Evolutionary conservation across 1,139 yeast species (phyloP).

Genomic region (Martiniozyma asiatica): DNA sequence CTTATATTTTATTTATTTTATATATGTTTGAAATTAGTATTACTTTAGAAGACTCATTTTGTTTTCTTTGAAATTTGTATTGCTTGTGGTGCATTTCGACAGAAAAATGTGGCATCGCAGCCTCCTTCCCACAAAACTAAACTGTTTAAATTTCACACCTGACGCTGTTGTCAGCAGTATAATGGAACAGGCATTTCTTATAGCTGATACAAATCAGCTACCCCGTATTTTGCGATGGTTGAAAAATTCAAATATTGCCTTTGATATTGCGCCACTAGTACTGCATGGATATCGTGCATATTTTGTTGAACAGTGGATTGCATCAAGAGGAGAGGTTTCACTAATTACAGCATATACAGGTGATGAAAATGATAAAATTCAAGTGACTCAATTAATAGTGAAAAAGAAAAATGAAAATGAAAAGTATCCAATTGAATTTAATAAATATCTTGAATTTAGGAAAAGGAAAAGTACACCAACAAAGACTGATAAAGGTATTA

Average conservation of each 20-base stretch:
- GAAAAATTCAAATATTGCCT: background rate
- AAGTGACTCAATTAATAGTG: background rate
- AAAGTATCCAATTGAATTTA: conserved; percentile 47
- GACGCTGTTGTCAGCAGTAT: too few species aligned
- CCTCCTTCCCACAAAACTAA: too few species aligned
- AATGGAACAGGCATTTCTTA: background rate
- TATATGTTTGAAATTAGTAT: too few species aligned
- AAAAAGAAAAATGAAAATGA: background rate
- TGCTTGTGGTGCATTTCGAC: too few species aligned
- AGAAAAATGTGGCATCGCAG: too few species aligned
- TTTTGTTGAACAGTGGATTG: conserved; percentile 89
- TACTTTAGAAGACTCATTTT: too few species aligned
- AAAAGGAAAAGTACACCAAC: conserved; percentile 23
- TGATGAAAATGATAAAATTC: conserved; percentile 47
- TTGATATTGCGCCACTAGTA: conserved; percentile 26
- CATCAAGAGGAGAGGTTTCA: conserved; percentile 53
- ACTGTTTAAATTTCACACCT: too few species aligned
- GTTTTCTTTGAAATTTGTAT: too few species aligned
- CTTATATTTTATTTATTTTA: too few species aligned
- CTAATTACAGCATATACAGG: conserved; percentile 81
- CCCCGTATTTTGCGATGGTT: too few species aligned
- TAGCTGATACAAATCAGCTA: background rate
- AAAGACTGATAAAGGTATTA: conserved; percentile 38
- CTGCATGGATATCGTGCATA: conserved; percentile 75
- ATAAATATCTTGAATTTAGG: conserved; percentile 1